These are phyloP conservation scores for Porphyrellus cyaneotinctus DNA, from an alignment of 768 basidiomycete species.

Conservation along the genomic window DNA sequence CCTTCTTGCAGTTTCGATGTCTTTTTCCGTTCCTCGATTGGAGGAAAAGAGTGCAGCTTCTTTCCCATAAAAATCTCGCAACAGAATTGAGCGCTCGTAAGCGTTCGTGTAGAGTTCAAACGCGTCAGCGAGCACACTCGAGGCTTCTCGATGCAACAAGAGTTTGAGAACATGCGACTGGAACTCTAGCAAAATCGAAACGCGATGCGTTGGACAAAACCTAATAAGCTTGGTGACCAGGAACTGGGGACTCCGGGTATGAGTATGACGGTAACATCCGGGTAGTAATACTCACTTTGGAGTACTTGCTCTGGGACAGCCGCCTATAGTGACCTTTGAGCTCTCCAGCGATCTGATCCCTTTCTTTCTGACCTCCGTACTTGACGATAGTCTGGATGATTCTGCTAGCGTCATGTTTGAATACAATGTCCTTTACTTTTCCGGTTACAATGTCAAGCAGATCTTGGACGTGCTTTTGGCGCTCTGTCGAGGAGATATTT, in stretches of 20 bases:
- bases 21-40: slow-evolving; percentile 51
- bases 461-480: slow-evolving; percentile 67
- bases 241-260: slow-evolving; percentile 49
- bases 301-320: slow-evolving; percentile 84
- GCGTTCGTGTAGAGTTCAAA: slow-evolving; percentile 86
- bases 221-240: slow-evolving; percentile 78
- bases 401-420: slow-evolving; percentile 90
- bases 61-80: slow-evolving; percentile 89
- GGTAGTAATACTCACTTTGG: slow-evolving; percentile 57
- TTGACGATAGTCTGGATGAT: slow-evolving; percentile 82
- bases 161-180: slow-evolving; percentile 71
- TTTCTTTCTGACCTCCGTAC: slow-evolving; percentile 67
- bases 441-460: slow-evolving; percentile 78
- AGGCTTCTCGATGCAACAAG: slow-evolving; percentile 81
- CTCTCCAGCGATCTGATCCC: slow-evolving; percentile 79
- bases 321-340: slow-evolving; percentile 76
- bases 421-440: slow-evolving; percentile 77
- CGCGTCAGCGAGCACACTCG: slow-evolving; percentile 78
- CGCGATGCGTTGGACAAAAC: slow-evolving; percentile 67
- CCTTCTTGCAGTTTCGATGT: slow-evolving; percentile 60
- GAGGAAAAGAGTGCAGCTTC: slow-evolving; percentile 71
- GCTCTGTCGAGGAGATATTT: slow-evolving; percentile 62
- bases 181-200: slow-evolving; percentile 75
- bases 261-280: not conserved
- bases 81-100: slow-evolving; percentile 73